phyloP scores from a whole-genome alignment of 2,329 filamentous ascomycete genomes.

The Blastomyces gilchristii region DNA sequence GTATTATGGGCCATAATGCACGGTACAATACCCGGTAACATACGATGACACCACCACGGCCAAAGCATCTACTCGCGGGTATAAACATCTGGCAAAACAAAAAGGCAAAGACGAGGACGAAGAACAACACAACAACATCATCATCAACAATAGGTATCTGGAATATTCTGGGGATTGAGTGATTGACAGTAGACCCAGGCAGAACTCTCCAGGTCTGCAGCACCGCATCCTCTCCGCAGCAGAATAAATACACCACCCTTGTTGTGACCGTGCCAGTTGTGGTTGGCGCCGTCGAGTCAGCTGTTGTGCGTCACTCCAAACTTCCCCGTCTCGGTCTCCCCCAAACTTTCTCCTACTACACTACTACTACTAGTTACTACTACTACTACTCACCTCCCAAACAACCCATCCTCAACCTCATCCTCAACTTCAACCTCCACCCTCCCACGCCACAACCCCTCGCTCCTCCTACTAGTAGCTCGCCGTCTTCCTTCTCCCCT shows the following conservation, averaged over 20 bases:
- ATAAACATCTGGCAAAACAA: background rate
- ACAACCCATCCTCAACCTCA: background rate
- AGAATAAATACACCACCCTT: too few relatives aligned
- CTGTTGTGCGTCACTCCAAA: conserved; percentile 4
- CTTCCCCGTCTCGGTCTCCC: background rate
- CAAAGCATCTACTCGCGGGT: background rate
- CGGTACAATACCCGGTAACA: background rate
- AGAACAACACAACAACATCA: background rate
- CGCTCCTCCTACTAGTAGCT: background rate
- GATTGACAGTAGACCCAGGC: background rate
- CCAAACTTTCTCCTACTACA: background rate
- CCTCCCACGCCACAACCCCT: background rate
- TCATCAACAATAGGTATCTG: background rate
- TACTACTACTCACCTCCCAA: background rate
- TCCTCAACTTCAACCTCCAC: background rate
- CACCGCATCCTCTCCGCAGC: too few relatives aligned
- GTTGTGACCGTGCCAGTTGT: too few relatives aligned
- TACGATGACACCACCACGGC: background rate
- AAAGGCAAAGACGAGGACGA: background rate
- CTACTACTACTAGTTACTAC: too few relatives aligned
- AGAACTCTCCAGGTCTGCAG: background rate
- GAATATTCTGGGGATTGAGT: background rate
- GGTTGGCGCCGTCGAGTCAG: background rate
- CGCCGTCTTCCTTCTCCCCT: background rate
- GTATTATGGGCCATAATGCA: background rate